Base-by-base conservation (phyloP, 192 early-diverging fungal species). In the Haplosporangium gracile region DNA sequence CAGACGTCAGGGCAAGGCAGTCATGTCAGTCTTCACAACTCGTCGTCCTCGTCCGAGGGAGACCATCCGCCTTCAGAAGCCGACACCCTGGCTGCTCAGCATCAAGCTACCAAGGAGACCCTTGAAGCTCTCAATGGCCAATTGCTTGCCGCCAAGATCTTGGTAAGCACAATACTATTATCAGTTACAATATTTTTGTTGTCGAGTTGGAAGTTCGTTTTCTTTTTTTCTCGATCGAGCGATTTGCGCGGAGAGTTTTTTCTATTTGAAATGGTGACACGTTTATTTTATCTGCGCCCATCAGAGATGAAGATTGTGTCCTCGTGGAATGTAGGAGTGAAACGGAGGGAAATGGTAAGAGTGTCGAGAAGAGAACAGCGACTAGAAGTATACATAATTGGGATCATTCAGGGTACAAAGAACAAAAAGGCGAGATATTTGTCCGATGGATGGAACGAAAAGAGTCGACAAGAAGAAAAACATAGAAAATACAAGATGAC, bases 101-200 rank as follows among this genome's bases (percentile, higher is more conserved):
- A 78, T 15, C 79, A 69, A 26, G 63, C 79, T 2, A 55, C 79
- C 26, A 79, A 79, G 26, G 84, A 86, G 39, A 7, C 72, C 18
- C 68, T 86, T 18, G 84, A 81, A 5, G 73, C 78, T 15, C 51
- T 86, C 24, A 86, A 86, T 47, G 79, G 79, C 2, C 78, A 86
- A 40, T 71, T 86, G 26, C 65, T 86, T 73, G 84, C 84, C 1
- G 84, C 84, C 75, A 86, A 86, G 75, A 86, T 86, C 75, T 78
- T 86, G 79, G 84, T 86, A 86, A 73, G 70, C 63, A 32, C 29
- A 26, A 16, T 29, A 15, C 8, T 16, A 1, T 40, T 8, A 43
- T 29, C 38, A 26, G 20, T 0, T 38, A 6, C 1, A 26, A 9
- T 72, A 0, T 1, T 72, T 72, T 47, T 24, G 22, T 5, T 22